phyloP scores from a whole-genome alignment of 306 rosid species.

The Carpinus viminea region DNA sequence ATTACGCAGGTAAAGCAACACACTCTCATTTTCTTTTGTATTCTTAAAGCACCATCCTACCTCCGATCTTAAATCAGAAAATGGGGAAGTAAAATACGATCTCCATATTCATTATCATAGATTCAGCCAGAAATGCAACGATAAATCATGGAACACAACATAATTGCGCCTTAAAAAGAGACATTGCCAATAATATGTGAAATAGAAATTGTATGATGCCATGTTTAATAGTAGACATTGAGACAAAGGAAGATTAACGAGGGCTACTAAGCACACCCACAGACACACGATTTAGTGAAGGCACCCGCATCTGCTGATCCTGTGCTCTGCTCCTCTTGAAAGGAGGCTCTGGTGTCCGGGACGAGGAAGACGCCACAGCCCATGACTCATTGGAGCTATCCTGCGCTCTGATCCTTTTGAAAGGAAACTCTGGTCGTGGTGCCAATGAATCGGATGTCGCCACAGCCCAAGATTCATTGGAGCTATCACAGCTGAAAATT shows the following conservation, averaged over 20 bases:
- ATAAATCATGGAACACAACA: slow-evolving; percentile 39
- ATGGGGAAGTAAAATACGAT: slow-evolving; percentile 21
- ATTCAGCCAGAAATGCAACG: slow-evolving; percentile 40
- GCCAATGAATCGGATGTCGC: slow-evolving; percentile 44
- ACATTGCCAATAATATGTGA: slow-evolving; percentile 43
- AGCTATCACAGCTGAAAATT: slow-evolving; percentile 60
- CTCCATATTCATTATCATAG: slow-evolving; percentile 38
- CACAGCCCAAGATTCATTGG: slow-evolving; percentile 67
- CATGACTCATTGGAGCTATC: slow-evolving; percentile 72
- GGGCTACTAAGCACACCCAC: slow-evolving; percentile 56
- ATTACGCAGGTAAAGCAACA: background rate
- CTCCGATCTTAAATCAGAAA: slow-evolving; percentile 24
- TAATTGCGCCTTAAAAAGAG: slow-evolving; percentile 34
- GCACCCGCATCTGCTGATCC: slow-evolving; percentile 66
- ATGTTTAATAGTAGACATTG: slow-evolving; percentile 47
- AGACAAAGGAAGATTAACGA: slow-evolving; percentile 47
- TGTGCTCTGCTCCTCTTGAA: slow-evolving; percentile 61
- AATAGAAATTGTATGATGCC: slow-evolving; percentile 38
- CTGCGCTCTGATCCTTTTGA: slow-evolving; percentile 60
- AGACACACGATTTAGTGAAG: slow-evolving; percentile 47
- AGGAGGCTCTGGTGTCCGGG: slow-evolving; percentile 41
- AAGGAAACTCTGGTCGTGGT: slow-evolving; percentile 35
- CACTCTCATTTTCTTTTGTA: slow-evolving; percentile 18
- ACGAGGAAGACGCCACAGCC: slow-evolving; percentile 43
- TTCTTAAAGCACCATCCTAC: slow-evolving; percentile 30